Percentiles rank a stretch among this genome's conserved stretches.
Conservation (phyloP, 345 rosid species). For the Syzygium grande region DNA sequence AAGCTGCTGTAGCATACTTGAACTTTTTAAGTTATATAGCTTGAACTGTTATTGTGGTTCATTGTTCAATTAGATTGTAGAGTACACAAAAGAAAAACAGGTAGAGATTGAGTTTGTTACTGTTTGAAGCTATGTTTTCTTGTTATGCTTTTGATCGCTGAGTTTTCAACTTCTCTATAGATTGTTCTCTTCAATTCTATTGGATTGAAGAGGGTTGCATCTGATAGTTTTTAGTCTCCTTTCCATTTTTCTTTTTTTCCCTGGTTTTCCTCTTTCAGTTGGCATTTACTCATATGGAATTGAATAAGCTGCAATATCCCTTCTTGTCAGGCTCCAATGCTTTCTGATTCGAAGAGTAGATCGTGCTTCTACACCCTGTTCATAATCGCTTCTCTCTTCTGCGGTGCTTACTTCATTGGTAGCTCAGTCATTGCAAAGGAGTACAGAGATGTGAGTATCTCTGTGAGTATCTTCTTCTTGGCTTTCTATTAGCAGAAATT, state of each 20-base stretch:
- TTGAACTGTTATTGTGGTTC: not conserved
- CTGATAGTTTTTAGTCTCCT: not conserved
- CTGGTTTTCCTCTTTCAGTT: not conserved
- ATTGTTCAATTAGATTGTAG: not conserved
- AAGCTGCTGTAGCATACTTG: not conserved
- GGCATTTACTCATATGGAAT: not conserved
- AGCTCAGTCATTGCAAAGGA: constrained; percentile 32
- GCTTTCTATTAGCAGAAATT: not conserved
- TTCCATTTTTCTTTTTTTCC: not conserved
- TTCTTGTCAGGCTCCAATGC: constrained; percentile 27
- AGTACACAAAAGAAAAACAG: not conserved
- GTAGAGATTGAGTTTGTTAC: not conserved
- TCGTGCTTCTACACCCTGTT: constrained; percentile 44
- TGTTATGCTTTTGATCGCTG: not conserved
- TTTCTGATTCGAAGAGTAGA: constrained; percentile 37
- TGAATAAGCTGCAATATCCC: not conserved
- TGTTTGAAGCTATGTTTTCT: not conserved
- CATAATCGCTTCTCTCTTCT: constrained; percentile 31
- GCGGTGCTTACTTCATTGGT: constrained; percentile 52
- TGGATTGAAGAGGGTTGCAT: not conserved
- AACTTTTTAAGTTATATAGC: not conserved
- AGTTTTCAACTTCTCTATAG: not conserved
- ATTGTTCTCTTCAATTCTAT: not conserved
- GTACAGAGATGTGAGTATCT: constrained; percentile 47
- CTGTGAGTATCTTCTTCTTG: constrained; percentile 27